phyloP scores from a whole-genome alignment of 106 monocot genomes.

The Dendrobium huoshanense region DNA sequence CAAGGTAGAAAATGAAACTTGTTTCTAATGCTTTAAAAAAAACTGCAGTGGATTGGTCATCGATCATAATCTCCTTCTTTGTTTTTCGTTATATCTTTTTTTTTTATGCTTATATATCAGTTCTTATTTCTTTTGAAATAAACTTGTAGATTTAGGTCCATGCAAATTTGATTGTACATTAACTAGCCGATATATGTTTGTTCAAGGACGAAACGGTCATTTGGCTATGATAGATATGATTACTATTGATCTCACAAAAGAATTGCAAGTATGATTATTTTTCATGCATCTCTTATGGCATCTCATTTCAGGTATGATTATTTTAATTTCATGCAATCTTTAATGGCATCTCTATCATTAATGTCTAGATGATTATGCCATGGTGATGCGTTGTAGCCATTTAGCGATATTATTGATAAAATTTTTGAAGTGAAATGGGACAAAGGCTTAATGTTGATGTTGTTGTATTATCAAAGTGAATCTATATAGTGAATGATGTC shows the following conservation, averaged over 20 bases:
- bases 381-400: background rate
- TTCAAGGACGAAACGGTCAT: conserved; percentile 88
- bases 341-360: background rate
- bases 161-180: conserved; percentile 55
- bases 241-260: conserved; percentile 60
- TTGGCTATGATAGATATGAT: conserved; percentile 83
- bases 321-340: background rate
- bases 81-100: background rate
- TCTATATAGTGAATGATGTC: too few species aligned
- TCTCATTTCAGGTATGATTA: background rate
- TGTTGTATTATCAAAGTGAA: background rate
- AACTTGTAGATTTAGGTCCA: conserved; percentile 61
- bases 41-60: too few species aligned
- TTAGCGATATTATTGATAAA: background rate
- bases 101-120: background rate
- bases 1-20: conserved; percentile 32
- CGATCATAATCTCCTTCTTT: too few species aligned
- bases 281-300: background rate
- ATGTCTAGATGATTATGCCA: background rate
- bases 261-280: conserved; percentile 59
- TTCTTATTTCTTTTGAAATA: background rate
- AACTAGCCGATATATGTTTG: conserved; percentile 80
- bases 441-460: too few species aligned
- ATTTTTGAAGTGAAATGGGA: background rate
- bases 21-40: background rate